phyloP scores from a whole-genome alignment of 2,329 filamentous ascomycete genomes.

The Pseudogymnoascus sp. region DNA sequence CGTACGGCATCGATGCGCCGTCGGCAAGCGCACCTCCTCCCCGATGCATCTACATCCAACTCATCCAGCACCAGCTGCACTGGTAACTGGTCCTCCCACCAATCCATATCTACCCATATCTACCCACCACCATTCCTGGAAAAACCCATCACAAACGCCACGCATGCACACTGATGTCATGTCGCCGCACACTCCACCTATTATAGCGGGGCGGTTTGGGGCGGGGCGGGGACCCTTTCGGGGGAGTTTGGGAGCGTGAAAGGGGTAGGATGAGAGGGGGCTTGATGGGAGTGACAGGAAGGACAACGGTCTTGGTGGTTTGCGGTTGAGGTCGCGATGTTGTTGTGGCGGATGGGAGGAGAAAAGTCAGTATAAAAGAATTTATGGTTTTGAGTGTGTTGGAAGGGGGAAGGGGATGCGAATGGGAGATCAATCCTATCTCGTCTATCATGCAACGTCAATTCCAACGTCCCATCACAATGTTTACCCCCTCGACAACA shows the following conservation, averaged over 20 bases:
- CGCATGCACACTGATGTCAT: background rate
- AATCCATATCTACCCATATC: background rate
- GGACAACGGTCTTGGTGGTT: background rate
- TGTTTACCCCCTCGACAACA: background rate
- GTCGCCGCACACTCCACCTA: background rate
- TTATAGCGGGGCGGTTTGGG: background rate
- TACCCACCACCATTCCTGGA: background rate
- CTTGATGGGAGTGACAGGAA: background rate
- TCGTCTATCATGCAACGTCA: background rate
- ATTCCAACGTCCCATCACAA: background rate
- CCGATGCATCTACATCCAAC: background rate
- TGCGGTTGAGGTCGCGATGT: background rate
- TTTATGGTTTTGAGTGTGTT: background rate
- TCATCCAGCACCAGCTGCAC: background rate
- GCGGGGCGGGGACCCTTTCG: background rate
- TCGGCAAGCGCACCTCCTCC: background rate
- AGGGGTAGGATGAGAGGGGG: background rate
- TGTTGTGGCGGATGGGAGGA: background rate
- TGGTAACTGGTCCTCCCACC: background rate
- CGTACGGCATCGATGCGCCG: background rate
- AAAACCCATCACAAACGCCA: background rate
- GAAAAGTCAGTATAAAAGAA: background rate
- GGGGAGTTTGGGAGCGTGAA: background rate
- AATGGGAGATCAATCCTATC: background rate
- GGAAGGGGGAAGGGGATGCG: background rate